Evolutionary conservation across 768 basidiomycete species (phyloP).

Genomic region (Pholiota molesta): DNA sequence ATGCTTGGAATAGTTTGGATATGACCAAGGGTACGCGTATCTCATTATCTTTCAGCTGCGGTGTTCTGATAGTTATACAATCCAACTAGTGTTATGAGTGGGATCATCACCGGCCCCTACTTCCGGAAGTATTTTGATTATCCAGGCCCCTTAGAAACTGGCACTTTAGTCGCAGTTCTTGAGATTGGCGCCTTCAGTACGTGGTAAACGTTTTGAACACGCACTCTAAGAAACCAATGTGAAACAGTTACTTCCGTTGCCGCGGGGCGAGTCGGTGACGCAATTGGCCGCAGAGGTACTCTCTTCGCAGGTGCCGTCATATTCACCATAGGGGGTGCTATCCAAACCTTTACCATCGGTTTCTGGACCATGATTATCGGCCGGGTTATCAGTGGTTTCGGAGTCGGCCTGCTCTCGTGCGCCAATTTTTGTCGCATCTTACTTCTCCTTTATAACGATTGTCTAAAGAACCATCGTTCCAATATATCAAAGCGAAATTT

Average conservation of each 20-base stretch:
- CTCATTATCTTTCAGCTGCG: constrained; percentile 1
- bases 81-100: constrained; percentile 75
- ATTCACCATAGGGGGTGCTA: constrained; percentile 83
- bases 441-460: background rate
- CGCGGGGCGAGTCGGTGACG: constrained; percentile 87
- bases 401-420: constrained; percentile 88
- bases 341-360: constrained; percentile 83
- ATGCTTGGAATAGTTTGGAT: constrained; percentile 61
- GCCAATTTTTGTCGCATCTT: constrained; percentile 29
- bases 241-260: constrained; percentile 81
- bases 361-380: constrained; percentile 84
- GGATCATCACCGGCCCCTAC: constrained; percentile 87
- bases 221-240: background rate
- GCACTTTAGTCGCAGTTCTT: constrained; percentile 95
- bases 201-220: constrained; percentile 24
- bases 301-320: constrained; percentile 81
- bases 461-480: constrained; percentile 83
- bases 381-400: constrained; percentile 82
- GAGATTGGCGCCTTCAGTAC: constrained; percentile 90
- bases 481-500: constrained; percentile 95
- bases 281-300: constrained; percentile 83
- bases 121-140: constrained; percentile 83
- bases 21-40: constrained; percentile 76
- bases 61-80: constrained; percentile 2
- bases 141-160: constrained; percentile 73